Base-by-base conservation (phyloP, 768 basidiomycete genomes). In the Leccinum subtestaceum region DNA sequence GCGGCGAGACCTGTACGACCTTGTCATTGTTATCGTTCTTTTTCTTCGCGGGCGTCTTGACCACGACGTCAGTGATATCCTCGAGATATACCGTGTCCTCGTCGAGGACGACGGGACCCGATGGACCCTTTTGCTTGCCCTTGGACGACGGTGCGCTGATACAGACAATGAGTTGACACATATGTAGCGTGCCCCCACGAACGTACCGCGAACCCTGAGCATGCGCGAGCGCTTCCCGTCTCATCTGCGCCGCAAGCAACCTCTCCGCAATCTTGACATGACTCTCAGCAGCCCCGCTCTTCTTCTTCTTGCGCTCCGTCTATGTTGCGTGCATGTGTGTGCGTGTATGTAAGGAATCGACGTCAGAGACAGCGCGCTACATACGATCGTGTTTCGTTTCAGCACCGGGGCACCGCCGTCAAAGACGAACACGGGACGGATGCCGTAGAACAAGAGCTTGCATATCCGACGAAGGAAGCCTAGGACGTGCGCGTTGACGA, bases 371-470 rank as follows among this genome's bases (percentile, higher is more conserved):
- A 48, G 9, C 25, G 47, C 25, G 48, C 54, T 32, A 75, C 89
- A 57, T 65, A 94, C 95, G 63, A 99, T 87, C 3, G 97, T 98
- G 52, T 81, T 79, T 67, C 88, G 83, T 78, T 99, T 99, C 67
- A 99, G 73, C 11, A 78, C 83, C 3, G 97, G 97, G 3, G 96
- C 97, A 34, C 94, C 95, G 21, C 97, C 97, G 73, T 99, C 97
- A 68, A 99, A 99, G 12, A 99, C 95, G 68, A 99, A 99, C 36
- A 99, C 95, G 0, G 97, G 97, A 72, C 92, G 95, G 71, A 98
- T 96, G 12, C 97, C 97, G 69, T 97, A 95, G 76, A 95, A 98
- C 46, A 99, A 75, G 31, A 99, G 81, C 74, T 98, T 98, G 74
- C 88, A 87, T 58, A 98, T 97, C 2, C 97, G 84, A 31, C 96